Conservation (phyloP, 192 early-diverging fungal species). For the Geranomyces michiganensis region DNA sequence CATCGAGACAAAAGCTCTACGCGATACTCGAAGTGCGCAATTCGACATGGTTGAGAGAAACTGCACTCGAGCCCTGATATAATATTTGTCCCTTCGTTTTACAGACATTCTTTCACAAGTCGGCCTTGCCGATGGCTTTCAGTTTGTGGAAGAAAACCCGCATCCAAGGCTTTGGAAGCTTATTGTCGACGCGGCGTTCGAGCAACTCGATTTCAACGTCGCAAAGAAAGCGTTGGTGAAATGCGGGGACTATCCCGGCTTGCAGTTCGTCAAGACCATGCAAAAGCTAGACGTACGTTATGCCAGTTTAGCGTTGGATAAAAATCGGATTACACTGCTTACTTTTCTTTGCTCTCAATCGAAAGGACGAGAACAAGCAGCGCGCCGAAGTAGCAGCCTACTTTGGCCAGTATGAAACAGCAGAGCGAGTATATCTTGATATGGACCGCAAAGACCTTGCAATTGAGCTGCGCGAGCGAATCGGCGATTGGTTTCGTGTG, state of each 20-base stretch:
- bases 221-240: constrained; percentile 55
- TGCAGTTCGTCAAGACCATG: constrained; percentile 58
- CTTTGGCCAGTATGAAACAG: constrained; percentile 50
- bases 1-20: constrained; percentile 53
- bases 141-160: constrained; percentile 59
- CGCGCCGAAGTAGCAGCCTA: constrained; percentile 56
- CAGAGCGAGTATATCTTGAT: constrained; percentile 58
- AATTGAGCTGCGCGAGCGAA: constrained; percentile 51
- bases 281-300: constrained; percentile 51
- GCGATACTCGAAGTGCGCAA: constrained; percentile 48
- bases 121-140: constrained; percentile 50
- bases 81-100: not conserved
- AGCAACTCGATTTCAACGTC: constrained; percentile 47
- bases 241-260: constrained; percentile 52
- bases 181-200: constrained; percentile 53
- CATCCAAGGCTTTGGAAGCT: constrained; percentile 60
- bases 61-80: not conserved
- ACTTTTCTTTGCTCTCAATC: not conserved
- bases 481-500: constrained; percentile 65
- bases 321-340: too few relatives aligned
- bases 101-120: constrained; percentile 48
- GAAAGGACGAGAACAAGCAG: constrained; percentile 55
- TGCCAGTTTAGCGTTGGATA: not conserved
- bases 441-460: constrained; percentile 66
- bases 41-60: not conserved